Conservation (phyloP, 345 rosid species). For the Acer negundo region DNA sequence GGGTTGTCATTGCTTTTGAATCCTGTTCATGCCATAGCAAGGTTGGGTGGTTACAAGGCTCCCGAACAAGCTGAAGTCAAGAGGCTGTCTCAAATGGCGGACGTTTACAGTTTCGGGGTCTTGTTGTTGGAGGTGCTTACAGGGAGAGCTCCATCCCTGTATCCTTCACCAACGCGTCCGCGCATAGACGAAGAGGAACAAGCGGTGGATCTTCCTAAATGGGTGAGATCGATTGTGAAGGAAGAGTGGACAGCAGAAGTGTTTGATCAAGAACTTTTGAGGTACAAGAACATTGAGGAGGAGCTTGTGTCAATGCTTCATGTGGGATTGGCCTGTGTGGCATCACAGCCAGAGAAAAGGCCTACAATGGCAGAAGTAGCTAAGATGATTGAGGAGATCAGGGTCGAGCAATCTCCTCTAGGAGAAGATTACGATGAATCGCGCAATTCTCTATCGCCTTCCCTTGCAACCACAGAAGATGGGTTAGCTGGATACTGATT, state of each 20-base stretch:
- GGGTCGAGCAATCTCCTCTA: slow-evolving; percentile 91
- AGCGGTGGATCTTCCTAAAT: slow-evolving; percentile 73
- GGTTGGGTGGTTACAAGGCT: slow-evolving; percentile 91
- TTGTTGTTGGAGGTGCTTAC: slow-evolving; percentile 82
- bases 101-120: slow-evolving; percentile 90
- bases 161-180: slow-evolving; percentile 69
- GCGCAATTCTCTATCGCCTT: slow-evolving; percentile 81
- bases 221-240: slow-evolving; percentile 94
- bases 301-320: slow-evolving; percentile 92
- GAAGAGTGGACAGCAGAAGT: slow-evolving; percentile 99
- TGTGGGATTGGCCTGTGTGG: slow-evolving; percentile 80
- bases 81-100: slow-evolving; percentile 81
- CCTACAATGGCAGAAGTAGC: slow-evolving; percentile 80
- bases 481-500: slow-evolving; percentile 46
- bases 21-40: slow-evolving; percentile 84
- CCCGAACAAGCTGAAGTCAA: slow-evolving; percentile 87
- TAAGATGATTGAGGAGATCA: slow-evolving; percentile 88
- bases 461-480: slow-evolving; percentile 88
- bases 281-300: slow-evolving; percentile 94
- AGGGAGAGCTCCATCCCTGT: slow-evolving; percentile 73
- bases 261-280: slow-evolving; percentile 87
- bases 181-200: slow-evolving; percentile 61
- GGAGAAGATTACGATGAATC: slow-evolving; percentile 96
- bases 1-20: slow-evolving; percentile 82
- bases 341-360: slow-evolving; percentile 77